Percentiles rank a stretch among this genome's conserved stretches.
phyloP scores from a whole-genome alignment of 1,139 yeast genomes.

The Suhomyces terraborum region DNA sequence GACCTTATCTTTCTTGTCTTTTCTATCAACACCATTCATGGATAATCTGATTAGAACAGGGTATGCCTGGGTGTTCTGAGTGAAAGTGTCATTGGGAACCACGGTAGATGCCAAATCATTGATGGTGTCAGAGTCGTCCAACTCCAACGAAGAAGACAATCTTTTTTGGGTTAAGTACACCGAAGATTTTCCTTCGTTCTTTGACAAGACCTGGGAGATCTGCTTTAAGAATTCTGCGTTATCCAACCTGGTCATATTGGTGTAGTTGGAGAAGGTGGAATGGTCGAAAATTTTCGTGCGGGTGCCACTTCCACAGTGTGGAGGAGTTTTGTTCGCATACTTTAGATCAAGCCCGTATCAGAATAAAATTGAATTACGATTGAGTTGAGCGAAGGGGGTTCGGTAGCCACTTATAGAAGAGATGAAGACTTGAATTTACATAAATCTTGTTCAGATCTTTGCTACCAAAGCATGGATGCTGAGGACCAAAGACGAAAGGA shows the following conservation, averaged over 20 bases:
- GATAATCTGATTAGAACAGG: slow-evolving; percentile 55
- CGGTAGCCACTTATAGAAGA: too few relatives aligned
- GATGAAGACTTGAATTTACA: too few relatives aligned
- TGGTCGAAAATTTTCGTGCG: slow-evolving; percentile 3
- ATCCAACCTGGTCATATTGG: slow-evolving; percentile 38
- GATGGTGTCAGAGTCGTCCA: slow-evolving; percentile 19
- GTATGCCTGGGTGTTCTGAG: slow-evolving; percentile 31
- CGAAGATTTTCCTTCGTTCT: slow-evolving; percentile 43
- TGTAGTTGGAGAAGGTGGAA: not conserved
- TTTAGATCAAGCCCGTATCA: too few relatives aligned
- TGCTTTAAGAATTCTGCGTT: slow-evolving; percentile 41
- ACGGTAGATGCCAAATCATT: slow-evolving; percentile 45
- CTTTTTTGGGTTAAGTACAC: slow-evolving; percentile 49
- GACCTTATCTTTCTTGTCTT: slow-evolving; percentile 44
- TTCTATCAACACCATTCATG: slow-evolving; percentile 52
- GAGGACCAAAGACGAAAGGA: too few relatives aligned
- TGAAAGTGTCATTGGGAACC: slow-evolving; percentile 21
- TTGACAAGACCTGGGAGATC: slow-evolving; percentile 29
- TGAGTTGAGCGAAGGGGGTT: too few relatives aligned
- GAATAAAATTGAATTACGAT: too few relatives aligned
- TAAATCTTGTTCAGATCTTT: too few relatives aligned
- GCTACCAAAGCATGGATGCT: too few relatives aligned
- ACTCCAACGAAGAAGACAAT: slow-evolving; percentile 31
- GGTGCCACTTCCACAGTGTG: too few relatives aligned
- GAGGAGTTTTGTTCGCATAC: too few relatives aligned